Conservation (phyloP, 495 filamentous ascomycete species). For the Aspergillus wentii region DNA sequence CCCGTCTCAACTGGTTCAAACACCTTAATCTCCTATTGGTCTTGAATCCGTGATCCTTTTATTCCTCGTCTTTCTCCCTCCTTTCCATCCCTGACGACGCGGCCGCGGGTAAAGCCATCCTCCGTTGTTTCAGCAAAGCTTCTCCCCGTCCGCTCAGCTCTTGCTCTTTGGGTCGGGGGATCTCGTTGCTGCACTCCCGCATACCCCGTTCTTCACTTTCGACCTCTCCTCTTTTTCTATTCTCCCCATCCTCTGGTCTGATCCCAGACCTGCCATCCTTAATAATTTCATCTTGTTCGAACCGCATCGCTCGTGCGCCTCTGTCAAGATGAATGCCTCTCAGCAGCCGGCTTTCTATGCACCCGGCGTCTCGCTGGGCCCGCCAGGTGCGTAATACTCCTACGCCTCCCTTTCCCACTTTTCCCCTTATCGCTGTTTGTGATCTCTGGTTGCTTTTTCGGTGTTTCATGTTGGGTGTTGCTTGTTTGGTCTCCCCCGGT, state of each 20-base stretch:
- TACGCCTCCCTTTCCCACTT: slow-evolving; percentile 6
- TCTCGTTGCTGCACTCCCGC: not conserved
- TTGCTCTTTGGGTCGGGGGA: slow-evolving; percentile 8
- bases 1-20: no score
- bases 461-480: slow-evolving; percentile 16
- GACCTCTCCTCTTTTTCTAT: slow-evolving; percentile 6
- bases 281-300: slow-evolving; percentile 9
- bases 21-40: no score
- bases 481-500: slow-evolving; percentile 1
- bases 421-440: slow-evolving; percentile 5
- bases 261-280: slow-evolving; percentile 4
- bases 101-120: no score
- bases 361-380: slow-evolving; percentile 33
- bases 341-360: slow-evolving; percentile 31
- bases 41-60: no score
- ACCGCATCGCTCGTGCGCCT: slow-evolving; percentile 14
- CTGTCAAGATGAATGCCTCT: slow-evolving; percentile 33
- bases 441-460: slow-evolving; percentile 2
- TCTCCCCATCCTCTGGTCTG: slow-evolving; percentile 6
- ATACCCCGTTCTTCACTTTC: slow-evolving; percentile 2
- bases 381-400: slow-evolving; percentile 34
- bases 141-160: slow-evolving; percentile 15
- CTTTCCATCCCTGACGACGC: slow-evolving; percentile 6
- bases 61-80: slow-evolving; percentile 5
- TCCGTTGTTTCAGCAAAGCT: no score